A percentile compares a stretch with the other conserved stretches of the same genome.
phyloP scores from a whole-genome alignment of 208 protist species.

The Leptomonas pyrrhocoris region DNA sequence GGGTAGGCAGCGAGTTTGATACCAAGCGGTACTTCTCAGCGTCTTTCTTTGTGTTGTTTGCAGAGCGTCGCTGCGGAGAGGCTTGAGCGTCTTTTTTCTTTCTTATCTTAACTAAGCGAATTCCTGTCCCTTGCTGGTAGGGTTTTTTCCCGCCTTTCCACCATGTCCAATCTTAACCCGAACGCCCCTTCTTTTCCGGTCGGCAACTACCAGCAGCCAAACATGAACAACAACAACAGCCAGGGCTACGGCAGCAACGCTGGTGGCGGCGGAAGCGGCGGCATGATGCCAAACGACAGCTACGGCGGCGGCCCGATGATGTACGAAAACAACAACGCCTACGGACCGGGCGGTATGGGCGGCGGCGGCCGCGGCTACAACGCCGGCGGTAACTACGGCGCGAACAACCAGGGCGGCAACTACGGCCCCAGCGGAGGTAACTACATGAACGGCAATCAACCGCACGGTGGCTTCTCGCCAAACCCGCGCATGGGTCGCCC shows the following conservation, averaged over 20 bases:
- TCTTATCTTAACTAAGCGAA: too few relatives aligned
- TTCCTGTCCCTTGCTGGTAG: too few relatives aligned
- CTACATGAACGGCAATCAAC: constrained; percentile 20
- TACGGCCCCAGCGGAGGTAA: constrained; percentile 15
- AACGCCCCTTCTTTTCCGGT: constrained; percentile 29
- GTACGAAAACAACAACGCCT: constrained; percentile 28
- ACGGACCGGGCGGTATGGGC: constrained; percentile 7
- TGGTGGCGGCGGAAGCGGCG: constrained; percentile 3
- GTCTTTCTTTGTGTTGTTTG: too few relatives aligned
- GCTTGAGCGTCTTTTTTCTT: too few relatives aligned
- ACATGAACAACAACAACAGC: constrained; percentile 28
- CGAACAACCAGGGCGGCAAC: constrained; percentile 11
- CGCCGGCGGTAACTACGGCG: constrained; percentile 15
- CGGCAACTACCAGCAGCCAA: constrained; percentile 9
- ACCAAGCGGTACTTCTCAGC: too few relatives aligned
- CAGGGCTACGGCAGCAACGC: constrained; percentile 21
- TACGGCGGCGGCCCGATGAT: constrained; percentile 22
- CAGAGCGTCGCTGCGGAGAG: too few relatives aligned
- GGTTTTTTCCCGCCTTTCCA: neutral
- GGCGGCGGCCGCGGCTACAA: neutral
- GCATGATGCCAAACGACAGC: constrained; percentile 21
- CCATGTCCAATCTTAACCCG: constrained; percentile 36
- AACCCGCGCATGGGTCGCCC: constrained; percentile 19
- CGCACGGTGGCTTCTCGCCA: constrained; percentile 9
- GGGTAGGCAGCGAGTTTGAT: too few relatives aligned